Base-by-base conservation (phyloP, 108 stramenopile genomes). In the Cyclotella choctawhatcheeana region DNA sequence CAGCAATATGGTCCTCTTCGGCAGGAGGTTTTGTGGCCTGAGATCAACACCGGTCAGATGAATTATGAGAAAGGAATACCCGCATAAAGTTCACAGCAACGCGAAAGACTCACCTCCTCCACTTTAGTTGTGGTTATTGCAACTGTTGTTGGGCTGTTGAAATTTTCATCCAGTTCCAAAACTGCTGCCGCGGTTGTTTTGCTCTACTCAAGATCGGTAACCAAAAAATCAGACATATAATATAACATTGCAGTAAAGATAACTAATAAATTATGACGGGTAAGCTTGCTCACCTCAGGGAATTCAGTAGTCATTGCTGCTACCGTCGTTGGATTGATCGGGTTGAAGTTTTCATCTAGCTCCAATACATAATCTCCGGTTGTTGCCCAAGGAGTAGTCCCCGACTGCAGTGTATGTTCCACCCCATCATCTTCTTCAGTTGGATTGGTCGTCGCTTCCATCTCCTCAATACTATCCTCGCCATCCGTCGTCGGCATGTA, bases 351-450 rank as follows among this genome's bases (percentile, higher is more conserved):
- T 30, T 56, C 55, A 13, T 56, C 55, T 13, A 56, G 29, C 30
- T 56, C 29, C 20, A 56, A 31, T 13, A 64, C 63, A 45, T 45
- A 30, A 7, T n/a, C n/a, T n/a, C 20, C 37, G 2, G 63, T 18
- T 18, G 43, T 31, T n/a, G 44, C 44, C 63, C 63, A 64, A 64
- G 44, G 27, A 10, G 63, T 60, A 18, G 56, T 58, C 4, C 56
- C 68, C 29, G 25, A 21, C 44, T 5, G 22, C 21, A 22, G 12
- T 56, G 10, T 13, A 29, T 30, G 8, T 13, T 30, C 10, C 16
- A 31, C 55, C 27, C 2, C 55, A 10, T n/a, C 30, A 2, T 40
- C 35, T 30, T 60, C 8, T 1, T 60, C 59, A 60, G 20, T 35
- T 32, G 13, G n/a, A n/a, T n/a, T n/a, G n/a, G n/a, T n/a, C n/a